Percentiles rank a stretch among this genome's conserved stretches.
Evolutionary conservation across 75 land plant species (phyloP).

Genomic region (Pinus tabuliformis): DNA sequence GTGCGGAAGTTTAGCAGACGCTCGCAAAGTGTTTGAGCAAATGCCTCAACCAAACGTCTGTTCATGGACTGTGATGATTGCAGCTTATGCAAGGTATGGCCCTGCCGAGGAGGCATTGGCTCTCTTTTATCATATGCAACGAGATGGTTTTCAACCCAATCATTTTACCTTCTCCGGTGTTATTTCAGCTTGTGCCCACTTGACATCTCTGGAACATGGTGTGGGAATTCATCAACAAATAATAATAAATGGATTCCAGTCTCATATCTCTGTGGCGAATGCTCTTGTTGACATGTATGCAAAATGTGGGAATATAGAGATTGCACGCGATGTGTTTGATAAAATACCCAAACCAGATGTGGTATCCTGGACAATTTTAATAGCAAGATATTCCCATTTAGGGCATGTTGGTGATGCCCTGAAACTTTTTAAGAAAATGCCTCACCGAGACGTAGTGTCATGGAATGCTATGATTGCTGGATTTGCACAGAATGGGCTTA

Average conservation of each 20-base stretch:
- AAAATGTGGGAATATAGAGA: slow-evolving; percentile 12
- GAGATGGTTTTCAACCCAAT: slow-evolving; percentile 43
- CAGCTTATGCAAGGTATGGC: slow-evolving; percentile 34
- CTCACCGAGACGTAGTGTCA: slow-evolving; percentile 20
- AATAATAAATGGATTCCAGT: slow-evolving; percentile 22
- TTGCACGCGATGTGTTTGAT: slow-evolving; percentile 41
- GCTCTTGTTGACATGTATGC: slow-evolving; percentile 35
- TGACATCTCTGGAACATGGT: slow-evolving; percentile 11
- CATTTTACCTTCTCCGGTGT: slow-evolving; percentile 42
- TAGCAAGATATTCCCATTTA: slow-evolving; percentile 1
- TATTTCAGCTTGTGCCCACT: slow-evolving; percentile 39
- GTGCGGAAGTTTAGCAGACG: background rate
- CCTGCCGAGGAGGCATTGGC: slow-evolving; percentile 20
- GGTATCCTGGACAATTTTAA: slow-evolving; percentile 32
- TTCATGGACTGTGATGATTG: slow-evolving; percentile 61
- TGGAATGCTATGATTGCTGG: slow-evolving; percentile 56
- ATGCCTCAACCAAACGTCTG: slow-evolving; percentile 39
- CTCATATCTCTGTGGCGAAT: slow-evolving; percentile 20
- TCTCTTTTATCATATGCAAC: slow-evolving; percentile 35
- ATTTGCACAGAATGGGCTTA: slow-evolving; percentile 26
- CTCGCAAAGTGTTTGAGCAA: slow-evolving; percentile 26
- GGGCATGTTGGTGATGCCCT: slow-evolving; percentile 2
- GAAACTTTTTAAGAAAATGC: slow-evolving; percentile 5
- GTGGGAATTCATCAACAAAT: slow-evolving; percentile 21
- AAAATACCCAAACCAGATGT: slow-evolving; percentile 23